These are phyloP conservation scores for Coffea eugenioides DNA, from an alignment of 257 asterid species.

Conservation along the genomic window DNA sequence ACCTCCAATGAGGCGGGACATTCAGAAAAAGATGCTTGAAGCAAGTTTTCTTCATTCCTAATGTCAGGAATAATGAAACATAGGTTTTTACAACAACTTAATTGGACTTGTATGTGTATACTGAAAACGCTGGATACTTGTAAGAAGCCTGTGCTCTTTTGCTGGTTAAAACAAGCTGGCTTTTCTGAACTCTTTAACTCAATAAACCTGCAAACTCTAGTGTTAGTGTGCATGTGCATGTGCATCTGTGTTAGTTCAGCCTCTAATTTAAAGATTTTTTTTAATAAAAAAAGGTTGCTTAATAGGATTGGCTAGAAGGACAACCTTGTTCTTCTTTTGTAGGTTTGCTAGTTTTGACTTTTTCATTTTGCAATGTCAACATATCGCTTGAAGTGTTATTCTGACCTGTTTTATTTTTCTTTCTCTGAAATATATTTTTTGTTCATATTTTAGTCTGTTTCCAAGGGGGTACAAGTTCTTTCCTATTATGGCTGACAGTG, in stretches of 20 bases:
- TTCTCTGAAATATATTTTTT: not conserved
- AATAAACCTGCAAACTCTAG: not conserved
- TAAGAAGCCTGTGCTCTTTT: not conserved
- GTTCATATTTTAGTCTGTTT: not conserved
- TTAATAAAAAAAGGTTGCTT: not conserved
- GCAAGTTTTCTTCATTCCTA: not conserved
- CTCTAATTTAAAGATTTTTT: not conserved
- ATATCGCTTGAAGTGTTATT: not conserved
- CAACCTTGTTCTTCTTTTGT: not conserved
- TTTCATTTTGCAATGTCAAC: too few relatives aligned
- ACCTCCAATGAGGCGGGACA: too few relatives aligned
- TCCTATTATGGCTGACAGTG: conserved; percentile 31
- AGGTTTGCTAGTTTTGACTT: not conserved
- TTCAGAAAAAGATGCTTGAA: not conserved
- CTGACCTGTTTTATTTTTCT: not conserved
- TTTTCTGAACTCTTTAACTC: not conserved
- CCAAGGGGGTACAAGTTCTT: not conserved
- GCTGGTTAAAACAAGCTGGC: not conserved
- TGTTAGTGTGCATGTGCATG: not conserved
- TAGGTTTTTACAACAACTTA: too few relatives aligned
- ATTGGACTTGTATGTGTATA: not conserved
- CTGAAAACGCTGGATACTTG: not conserved
- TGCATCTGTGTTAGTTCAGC: not conserved
- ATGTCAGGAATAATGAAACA: too few relatives aligned
- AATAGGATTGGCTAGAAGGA: too few relatives aligned